A percentile compares a stretch with the other conserved stretches of the same genome.
Conservation (phyloP, 176 grass and related monocot genomes). For the Canna indica region DNA sequence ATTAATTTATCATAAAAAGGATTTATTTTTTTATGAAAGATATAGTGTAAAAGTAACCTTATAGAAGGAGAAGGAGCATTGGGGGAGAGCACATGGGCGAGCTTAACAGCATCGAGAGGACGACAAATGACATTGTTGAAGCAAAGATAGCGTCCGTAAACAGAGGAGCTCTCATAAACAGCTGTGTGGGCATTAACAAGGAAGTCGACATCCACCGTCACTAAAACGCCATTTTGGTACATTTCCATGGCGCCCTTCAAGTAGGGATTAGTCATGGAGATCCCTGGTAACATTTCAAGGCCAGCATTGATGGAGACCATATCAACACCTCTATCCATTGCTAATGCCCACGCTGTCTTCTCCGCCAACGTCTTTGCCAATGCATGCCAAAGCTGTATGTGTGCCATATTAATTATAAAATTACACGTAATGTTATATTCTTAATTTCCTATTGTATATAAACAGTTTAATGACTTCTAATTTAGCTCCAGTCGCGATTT, state of each 20-base stretch:
- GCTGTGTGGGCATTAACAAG: conserved; percentile 74
- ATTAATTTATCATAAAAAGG: background rate
- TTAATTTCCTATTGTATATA: too few species aligned
- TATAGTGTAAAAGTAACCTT: conserved; percentile 25
- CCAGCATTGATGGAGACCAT: conserved; percentile 91
- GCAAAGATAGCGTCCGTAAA: conserved; percentile 80
- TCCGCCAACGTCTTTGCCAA: conserved; percentile 80
- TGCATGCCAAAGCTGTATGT: conserved; percentile 88
- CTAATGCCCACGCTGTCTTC: conserved; percentile 94
- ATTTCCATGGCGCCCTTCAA: conserved; percentile 72
- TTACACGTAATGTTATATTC: too few species aligned
- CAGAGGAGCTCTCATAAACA: conserved; percentile 59
- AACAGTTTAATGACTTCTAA: too few species aligned
- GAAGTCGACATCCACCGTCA: conserved; percentile 63
- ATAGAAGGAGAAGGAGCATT: conserved; percentile 10
- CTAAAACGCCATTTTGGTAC: conserved; percentile 75
- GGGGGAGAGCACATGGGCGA: conserved; percentile 50
- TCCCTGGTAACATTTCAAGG: conserved; percentile 26
- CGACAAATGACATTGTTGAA: conserved; percentile 60
- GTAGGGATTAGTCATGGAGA: conserved; percentile 44
- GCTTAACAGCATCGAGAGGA: conserved; percentile 54
- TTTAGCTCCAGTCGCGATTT: too few species aligned
- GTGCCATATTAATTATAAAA: too few species aligned
- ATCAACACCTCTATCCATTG: conserved; percentile 89
- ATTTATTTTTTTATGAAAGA: background rate